Base-by-base conservation (phyloP, 768 basidiomycete genomes). In the Psilocybe cubensis region DNA sequence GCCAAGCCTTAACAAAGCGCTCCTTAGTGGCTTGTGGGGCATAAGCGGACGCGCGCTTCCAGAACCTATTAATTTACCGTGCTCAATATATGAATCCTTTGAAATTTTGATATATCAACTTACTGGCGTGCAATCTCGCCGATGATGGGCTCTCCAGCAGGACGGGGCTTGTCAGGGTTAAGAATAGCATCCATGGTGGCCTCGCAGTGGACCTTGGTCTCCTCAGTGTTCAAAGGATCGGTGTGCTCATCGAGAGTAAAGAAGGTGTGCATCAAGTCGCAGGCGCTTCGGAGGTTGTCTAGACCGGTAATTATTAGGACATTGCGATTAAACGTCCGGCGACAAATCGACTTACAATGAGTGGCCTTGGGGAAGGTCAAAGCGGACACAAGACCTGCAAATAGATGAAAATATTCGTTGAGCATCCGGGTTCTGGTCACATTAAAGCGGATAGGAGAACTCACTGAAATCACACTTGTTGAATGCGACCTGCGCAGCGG, bases 231-330 rank as follows among this genome's bases (percentile, higher is more conserved):
- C 17, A 42, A 31, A 9, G 46, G 25, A n/a, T 59, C 58, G 29
- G 58, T 59, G 46, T 54, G 44, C 58, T 59, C 58, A 23, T 59
- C 58, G 3, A 54, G 35, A 8, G 47, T 53, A 40, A 53, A 59
- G 58, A 46, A 59, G 0, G 46, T 48, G 29, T 59, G 52, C 58
- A 59, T 59, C 25, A 59, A 53, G 33, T 59, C 58, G 44, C 58
- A 59, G 23, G 33, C 50, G 33, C 52, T 48, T n/a, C 58, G 52
- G 10, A 59, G 46, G 9, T 48, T 20, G 21, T 59, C 58, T 59
- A 38, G 3, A 23, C 7, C 24, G 18, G 2, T 9, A 2, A 21
- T 4, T n/a, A 38, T 20, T 18, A 25, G 12, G 18, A 9, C 12
- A 14, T 41, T 8, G 41, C 7, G 27, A 2, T 17, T 28, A 6